Base-by-base conservation (phyloP, 2,329 filamentous ascomycete species). In the Microsporum canis region DNA sequence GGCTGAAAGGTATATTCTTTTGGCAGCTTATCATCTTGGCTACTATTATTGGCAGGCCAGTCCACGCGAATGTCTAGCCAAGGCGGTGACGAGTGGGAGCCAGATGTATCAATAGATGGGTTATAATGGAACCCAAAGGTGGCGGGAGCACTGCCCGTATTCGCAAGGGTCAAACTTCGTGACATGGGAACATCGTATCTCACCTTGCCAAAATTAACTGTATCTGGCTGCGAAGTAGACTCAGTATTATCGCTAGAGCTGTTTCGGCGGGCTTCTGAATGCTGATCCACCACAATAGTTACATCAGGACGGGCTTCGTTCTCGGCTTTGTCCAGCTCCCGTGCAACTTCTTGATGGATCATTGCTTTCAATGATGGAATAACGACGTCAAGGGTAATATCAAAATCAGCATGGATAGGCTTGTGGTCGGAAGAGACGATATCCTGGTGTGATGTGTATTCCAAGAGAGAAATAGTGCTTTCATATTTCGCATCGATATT, bases 361-460 rank as follows among this genome's bases (percentile, higher is more conserved):
- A 84, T 87, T 1, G 89, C 84, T 71, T 95, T 96, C 31, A 96
- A 77, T 33, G 92, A 86, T 0, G 91, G 88, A 0, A 95, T 85
- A 0, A 96, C 88, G 0, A 89, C 88, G 64, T 96, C 89, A 70
- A 94, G 96, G 51, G 88, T 86, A 5, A 99, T 75, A 0, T 83
- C 87, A 70, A 97, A 97, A 0, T 91, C 78, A 0, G 91, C 89
- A 62, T 86, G 84, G 1, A 99, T 77, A 0, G 94, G 95, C 71
- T 99, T 99, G 74, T 99, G 94, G 68, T 99, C 94, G 0, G 92
- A 97, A 0, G 92, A 96, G 14, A 89, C 82, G 29, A 99, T 86
- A 17, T 88, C 82, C 72, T 97, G 94, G 69, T 97, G 89, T 0
- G 91, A 92, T 0, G 86, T 84, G 71, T 99, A 99, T 62, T 88